A percentile compares a stretch with the other conserved stretches of the same genome.
These are phyloP conservation scores for Eimeria necatrix DNA, from an alignment of 169 alveolate species.

Conservation along the genomic window DNA sequence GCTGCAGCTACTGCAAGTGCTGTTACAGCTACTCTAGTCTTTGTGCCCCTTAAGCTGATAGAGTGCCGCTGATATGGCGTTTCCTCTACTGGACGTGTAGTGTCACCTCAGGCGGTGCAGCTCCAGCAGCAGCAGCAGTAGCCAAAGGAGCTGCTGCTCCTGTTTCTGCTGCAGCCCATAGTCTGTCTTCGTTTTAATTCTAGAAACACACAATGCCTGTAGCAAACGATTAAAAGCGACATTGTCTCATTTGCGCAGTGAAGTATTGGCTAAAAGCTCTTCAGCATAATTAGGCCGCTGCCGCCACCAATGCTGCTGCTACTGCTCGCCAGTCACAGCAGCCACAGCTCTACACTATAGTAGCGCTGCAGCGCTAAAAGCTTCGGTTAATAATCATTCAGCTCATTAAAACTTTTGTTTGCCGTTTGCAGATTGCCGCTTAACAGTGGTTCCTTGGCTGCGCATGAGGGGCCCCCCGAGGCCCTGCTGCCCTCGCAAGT, in stretches of 20 bases:
- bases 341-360: neutral
- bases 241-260: no score
- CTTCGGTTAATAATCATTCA: neutral
- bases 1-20: constrained; percentile 21
- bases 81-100: no score
- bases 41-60: neutral
- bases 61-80: neutral
- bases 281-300: neutral
- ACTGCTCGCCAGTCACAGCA: neutral
- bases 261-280: no score
- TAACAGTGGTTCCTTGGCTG: neutral
- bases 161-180: neutral
- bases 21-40: neutral
- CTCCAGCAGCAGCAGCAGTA: neutral
- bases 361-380: neutral
- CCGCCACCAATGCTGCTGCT: constrained; percentile 11
- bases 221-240: no score
- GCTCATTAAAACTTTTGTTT: no score
- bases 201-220: no score
- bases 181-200: neutral
- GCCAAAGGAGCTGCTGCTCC: neutral
- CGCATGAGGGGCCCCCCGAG: constrained; percentile 35
- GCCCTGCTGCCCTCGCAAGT: constrained; percentile 27
- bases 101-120: neutral
- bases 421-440: no score